Evolutionary conservation across 129 eudicot species (phyloP).

Genomic region (Flaveria bidentis): DNA sequence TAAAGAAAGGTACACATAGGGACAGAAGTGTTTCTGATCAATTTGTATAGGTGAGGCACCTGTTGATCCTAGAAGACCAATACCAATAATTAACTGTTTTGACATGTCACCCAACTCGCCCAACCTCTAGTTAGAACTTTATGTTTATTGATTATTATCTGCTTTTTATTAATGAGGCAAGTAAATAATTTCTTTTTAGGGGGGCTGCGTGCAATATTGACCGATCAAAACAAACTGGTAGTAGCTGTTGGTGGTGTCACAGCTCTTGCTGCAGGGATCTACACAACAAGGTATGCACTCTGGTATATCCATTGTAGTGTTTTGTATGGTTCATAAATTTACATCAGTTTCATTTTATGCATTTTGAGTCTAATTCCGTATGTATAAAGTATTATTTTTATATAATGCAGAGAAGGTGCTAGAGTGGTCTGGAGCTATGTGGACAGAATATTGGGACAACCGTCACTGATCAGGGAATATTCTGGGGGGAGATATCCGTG

Average conservation of each 20-base stretch:
- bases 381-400: background rate
- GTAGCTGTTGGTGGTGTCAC: conserved; percentile 98
- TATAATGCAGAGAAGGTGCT: conserved; percentile 90
- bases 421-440: conserved; percentile 96
- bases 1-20: background rate
- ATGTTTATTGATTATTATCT: background rate
- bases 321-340: background rate
- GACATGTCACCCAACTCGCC: background rate
- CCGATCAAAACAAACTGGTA: conserved; percentile 93
- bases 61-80: background rate
- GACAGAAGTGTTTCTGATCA: background rate
- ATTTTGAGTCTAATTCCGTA: conserved; percentile 5
- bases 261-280: conserved; percentile 97
- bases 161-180: conserved; percentile 3
- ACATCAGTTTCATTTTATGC: background rate
- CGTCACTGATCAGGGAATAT: conserved; percentile 92
- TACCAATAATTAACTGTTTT: background rate
- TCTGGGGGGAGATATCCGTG: conserved; percentile 95
- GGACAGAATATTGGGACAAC: conserved; percentile 97
- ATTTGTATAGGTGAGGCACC: too few relatives aligned
- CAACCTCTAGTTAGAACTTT: background rate
- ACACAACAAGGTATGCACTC: conserved; percentile 83
- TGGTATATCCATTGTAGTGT: background rate
- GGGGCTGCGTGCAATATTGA: conserved; percentile 82
- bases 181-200: conserved; percentile 50